Base-by-base conservation (phyloP, 2,329 filamentous ascomycete genomes). In the Xylaria sp. region DNA sequence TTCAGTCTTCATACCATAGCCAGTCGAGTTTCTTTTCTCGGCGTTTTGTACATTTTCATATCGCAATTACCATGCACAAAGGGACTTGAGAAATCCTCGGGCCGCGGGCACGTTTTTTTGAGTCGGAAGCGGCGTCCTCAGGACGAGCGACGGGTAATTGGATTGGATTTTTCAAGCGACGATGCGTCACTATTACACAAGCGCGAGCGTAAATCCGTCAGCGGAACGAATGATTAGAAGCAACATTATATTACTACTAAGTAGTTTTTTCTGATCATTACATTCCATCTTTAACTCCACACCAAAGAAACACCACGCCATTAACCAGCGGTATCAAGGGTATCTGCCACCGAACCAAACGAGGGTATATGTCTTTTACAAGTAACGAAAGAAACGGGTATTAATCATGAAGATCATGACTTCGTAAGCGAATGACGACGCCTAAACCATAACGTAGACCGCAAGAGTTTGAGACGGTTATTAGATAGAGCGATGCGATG, bases 261-360 rank as follows among this genome's bases (percentile, higher is more conserved):
- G 28, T 28, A 28, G 28, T 3, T 28, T 46, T 55, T 61, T 58
- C 23, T 66, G n/a, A 20, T 28, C 44, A 54, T 39, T 56, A 54
- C 46, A 55, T 3, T 44, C n/a, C 23, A 39, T 59, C 41, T 67
- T 48, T n/a, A 25, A n/a, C 61, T 31, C 20, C 39, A 41, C 46
- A 50, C 46, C 58, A 18, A n/a, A 20, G 23, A 63, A 66, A 63
- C 59, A 58, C 46, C 25, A 28, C 46, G 37, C 52, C 58, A 62
- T 63, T 50, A 63, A 54, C 20, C 39, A 37, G 10, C 34, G 34
- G 23, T 59, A 57, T 51, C 20, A 41, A 56, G 67, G 60, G 64
- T 67, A 64, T 67, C 59, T 51, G n/a, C 56, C 60, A 54, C 48
- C n/a, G n/a, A 52, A 50, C 6, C 46, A 67, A 70, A 67, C 60